phyloP scores from a whole-genome alignment of 1,139 yeast genomes.

The Yamadazyma songkhlaensis region DNA sequence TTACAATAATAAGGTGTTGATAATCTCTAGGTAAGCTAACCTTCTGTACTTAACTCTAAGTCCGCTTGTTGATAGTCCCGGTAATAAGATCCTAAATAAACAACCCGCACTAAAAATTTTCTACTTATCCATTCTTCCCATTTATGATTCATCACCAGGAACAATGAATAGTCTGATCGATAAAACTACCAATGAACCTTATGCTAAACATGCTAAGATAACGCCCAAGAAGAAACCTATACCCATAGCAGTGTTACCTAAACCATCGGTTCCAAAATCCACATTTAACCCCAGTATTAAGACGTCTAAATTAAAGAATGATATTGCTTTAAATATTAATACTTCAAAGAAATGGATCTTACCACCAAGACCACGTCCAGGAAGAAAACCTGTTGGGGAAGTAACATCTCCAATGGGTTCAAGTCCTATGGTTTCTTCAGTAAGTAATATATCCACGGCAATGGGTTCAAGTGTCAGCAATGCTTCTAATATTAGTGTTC shows the following conservation, averaged over 20 bases:
- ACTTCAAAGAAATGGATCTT: constrained; percentile 62
- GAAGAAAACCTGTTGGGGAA: constrained; percentile 40
- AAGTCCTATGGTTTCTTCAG: neutral
- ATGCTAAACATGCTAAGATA: constrained; percentile 30
- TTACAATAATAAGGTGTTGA: no score
- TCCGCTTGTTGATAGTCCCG: no score
- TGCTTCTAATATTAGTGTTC: neutral
- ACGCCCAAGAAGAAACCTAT: constrained; percentile 27
- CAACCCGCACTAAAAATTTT: constrained; percentile 5
- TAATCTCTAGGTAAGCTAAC: no score
- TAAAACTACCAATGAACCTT: constrained; percentile 7
- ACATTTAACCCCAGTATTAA: constrained; percentile 17
- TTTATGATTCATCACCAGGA: no score
- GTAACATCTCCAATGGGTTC: constrained; percentile 1
- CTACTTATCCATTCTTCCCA: neutral
- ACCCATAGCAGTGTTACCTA: constrained; percentile 27
- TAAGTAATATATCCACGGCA: neutral
- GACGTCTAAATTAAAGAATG: constrained; percentile 18
- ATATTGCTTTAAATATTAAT: constrained; percentile 29
- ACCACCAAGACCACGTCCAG: constrained; percentile 66
- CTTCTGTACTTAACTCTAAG: no score
- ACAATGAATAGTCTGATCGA: constrained; percentile 7
- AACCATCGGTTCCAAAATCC: constrained; percentile 15
- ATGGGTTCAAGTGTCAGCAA: neutral
- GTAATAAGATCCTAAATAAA: neutral